A percentile compares a stretch with the other conserved stretches of the same genome.
These are phyloP conservation scores for slime mould (Dictyostelium discoideum) DNA, from an alignment of 78 protist species.

Conservation along the genomic window DNA sequence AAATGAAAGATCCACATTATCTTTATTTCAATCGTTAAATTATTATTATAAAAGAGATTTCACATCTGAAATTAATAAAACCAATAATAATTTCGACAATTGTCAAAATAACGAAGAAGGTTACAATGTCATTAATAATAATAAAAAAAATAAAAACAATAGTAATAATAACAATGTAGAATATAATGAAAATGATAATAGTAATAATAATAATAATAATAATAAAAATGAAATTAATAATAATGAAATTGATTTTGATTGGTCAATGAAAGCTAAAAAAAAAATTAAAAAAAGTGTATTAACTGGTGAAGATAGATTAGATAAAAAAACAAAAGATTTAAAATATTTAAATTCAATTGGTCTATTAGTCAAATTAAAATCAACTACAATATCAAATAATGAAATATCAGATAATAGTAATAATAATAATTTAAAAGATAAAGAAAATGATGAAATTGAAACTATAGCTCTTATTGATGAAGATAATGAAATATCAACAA, in stretches of 20 bases:
- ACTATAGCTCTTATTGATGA: background rate
- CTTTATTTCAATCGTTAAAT: background rate
- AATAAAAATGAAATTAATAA: too few species aligned
- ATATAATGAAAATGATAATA: background rate
- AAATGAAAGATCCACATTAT: background rate
- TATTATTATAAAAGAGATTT: background rate
- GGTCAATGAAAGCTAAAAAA: background rate
- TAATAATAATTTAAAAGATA: background rate
- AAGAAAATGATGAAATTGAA: background rate
- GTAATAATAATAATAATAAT: too few species aligned
- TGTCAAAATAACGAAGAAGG: too few species aligned
- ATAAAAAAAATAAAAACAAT: background rate
- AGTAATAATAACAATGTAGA: background rate
- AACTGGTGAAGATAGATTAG: background rate
- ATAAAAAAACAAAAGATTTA: background rate
- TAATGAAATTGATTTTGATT: background rate
- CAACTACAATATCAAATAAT: background rate
- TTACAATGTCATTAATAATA: too few species aligned
- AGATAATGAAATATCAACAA: background rate
- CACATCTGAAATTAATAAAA: background rate
- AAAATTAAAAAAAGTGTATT: constrained; percentile 15
- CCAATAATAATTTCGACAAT: too few species aligned
- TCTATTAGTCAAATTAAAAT: background rate
- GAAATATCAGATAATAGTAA: background rate
- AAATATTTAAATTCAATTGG: constrained; percentile 15